A percentile compares a stretch with the other conserved stretches of the same genome.
Evolutionary conservation across 306 rosid species (phyloP).

Genomic region (Sindora glabra): DNA sequence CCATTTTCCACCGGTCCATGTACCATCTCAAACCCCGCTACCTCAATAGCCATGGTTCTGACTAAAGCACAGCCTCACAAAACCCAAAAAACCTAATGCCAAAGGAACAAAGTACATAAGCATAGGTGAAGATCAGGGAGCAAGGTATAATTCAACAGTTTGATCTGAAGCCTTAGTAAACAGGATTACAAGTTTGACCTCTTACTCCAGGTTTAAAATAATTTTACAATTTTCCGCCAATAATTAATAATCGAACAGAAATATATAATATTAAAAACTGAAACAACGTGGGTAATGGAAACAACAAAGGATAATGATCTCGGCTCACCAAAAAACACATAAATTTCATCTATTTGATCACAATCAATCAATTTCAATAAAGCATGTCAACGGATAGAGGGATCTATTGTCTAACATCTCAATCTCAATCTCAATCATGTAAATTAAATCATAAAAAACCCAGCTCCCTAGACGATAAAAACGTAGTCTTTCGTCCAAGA

Average conservation of each 20-base stretch:
- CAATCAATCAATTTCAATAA: not conserved
- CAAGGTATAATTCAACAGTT: slow-evolving; percentile 1
- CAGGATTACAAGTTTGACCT: slow-evolving; percentile 1
- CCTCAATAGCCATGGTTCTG: slow-evolving; percentile 67
- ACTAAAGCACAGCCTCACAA: slow-evolving; percentile 30
- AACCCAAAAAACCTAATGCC: slow-evolving; percentile 31
- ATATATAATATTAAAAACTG: not conserved
- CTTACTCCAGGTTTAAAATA: too few species aligned
- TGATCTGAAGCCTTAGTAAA: slow-evolving; percentile 1
- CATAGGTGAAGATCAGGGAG: not conserved
- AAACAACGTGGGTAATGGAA: not conserved
- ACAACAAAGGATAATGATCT: not conserved
- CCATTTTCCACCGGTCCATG: slow-evolving; percentile 51
- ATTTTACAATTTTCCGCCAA: too few species aligned
- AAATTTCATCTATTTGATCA: slow-evolving; percentile 8
- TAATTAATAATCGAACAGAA: not conserved
- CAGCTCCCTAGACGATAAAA: not conserved
- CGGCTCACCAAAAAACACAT: not conserved
- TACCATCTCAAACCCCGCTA: slow-evolving; percentile 82
- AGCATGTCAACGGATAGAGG: not conserved
- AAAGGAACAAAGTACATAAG: not conserved
- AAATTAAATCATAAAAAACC: slow-evolving; percentile 7
- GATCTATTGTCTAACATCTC: slow-evolving; percentile 12
- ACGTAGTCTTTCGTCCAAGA: not conserved
- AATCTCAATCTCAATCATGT: slow-evolving; percentile 21